A percentile compares a stretch with the other conserved stretches of the same genome.
These are phyloP conservation scores for Xylariaceae sp. DNA, from an alignment of 2,329 filamentous ascomycete species.

Conservation along the genomic window DNA sequence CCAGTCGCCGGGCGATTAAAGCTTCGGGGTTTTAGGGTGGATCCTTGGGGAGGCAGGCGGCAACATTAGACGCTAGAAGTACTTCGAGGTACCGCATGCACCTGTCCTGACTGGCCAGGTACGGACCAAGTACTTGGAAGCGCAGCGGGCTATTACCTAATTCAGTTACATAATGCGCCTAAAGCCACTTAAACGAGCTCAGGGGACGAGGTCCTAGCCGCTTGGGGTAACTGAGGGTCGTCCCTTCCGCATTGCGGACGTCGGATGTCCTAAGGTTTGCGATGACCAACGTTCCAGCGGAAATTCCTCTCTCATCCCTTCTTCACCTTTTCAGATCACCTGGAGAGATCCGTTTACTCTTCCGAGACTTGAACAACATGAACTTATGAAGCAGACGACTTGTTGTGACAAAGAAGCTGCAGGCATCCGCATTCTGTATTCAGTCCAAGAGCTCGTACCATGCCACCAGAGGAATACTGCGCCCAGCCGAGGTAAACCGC, in stretches of 20 bases:
- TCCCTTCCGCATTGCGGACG: no score
- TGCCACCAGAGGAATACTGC: conserved; percentile 1
- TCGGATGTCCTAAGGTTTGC: background rate
- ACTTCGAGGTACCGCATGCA: background rate
- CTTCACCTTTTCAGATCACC: background rate
- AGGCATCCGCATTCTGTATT: conserved; percentile 5
- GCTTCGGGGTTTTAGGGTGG: conserved; percentile 10
- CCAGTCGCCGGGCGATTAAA: conserved; percentile 1
- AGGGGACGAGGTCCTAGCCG: background rate
- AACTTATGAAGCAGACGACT: background rate
- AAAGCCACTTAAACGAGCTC: background rate
- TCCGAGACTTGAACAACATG: background rate
- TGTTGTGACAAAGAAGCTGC: background rate
- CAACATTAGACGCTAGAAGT: background rate
- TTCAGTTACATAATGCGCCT: background rate
- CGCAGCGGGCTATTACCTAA: background rate
- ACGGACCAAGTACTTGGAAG: no score
- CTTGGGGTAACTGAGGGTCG: background rate
- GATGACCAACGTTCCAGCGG: no score
- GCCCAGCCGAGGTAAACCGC: background rate
- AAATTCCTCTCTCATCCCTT: background rate
- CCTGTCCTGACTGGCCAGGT: no score
- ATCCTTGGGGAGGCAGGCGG: background rate
- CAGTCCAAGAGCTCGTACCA: background rate
- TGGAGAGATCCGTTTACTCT: background rate